A percentile compares a stretch with the other conserved stretches of the same genome.
Conservation (phyloP, 495 filamentous ascomycete genomes). For the Corynascus novoguineensis region DNA sequence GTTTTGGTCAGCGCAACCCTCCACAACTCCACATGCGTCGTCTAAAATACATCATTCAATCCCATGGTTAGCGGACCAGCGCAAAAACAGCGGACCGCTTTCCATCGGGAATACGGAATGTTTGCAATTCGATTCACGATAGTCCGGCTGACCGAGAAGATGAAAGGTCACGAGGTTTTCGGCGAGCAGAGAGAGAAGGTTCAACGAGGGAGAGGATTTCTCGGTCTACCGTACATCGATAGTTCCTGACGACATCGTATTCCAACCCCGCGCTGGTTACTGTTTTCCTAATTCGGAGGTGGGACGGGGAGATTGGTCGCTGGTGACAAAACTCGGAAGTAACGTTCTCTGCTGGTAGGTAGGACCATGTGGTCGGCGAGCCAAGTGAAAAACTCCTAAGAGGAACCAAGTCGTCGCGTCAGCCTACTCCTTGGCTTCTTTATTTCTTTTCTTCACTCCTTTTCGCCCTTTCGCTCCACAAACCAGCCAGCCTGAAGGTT, state of each 20-base stretch:
- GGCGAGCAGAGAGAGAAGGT: not conserved
- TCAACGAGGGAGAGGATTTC: not conserved
- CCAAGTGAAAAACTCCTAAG: no score
- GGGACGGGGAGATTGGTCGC: no score
- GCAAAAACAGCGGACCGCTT: not conserved
- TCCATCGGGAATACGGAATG: not conserved
- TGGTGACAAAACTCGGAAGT: not conserved
- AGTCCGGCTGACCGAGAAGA: not conserved
- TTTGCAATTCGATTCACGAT: no score
- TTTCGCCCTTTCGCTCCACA: not conserved
- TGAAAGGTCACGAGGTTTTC: not conserved
- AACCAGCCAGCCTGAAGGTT: not conserved
- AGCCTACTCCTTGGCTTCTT: no score
- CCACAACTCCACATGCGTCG: no score
- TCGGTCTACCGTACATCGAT: not conserved
- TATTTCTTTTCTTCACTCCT: no score
- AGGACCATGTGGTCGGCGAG: no score
- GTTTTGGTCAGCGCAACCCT: not conserved
- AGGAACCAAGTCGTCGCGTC: no score
- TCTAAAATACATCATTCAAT: not conserved
- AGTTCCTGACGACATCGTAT: constrained; percentile 10
- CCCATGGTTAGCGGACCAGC: not conserved
- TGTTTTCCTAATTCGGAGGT: not conserved
- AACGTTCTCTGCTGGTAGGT: not conserved
- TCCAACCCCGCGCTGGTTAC: constrained; percentile 8